Evolutionary conservation across 2,329 filamentous ascomycete genomes (phyloP).

Genomic region (Drechmeria coniospora): DNA sequence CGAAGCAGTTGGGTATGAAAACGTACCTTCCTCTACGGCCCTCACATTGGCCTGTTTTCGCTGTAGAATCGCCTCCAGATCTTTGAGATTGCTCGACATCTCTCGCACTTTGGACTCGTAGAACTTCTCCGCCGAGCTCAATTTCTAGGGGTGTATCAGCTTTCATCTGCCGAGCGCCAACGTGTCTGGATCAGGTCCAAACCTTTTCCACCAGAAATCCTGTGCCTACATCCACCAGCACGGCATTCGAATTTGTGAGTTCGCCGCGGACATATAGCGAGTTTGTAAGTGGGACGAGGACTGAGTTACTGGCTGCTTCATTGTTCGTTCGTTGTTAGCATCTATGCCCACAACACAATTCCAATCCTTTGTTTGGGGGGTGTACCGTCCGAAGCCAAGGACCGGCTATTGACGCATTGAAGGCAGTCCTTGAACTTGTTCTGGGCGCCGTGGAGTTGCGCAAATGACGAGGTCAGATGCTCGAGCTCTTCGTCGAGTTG

Average conservation of each 20-base stretch:
- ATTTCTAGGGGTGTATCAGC: constrained; percentile 22
- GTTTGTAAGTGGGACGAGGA: constrained; percentile 88
- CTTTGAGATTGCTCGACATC: constrained; percentile 35
- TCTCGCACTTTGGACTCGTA: constrained; percentile 42
- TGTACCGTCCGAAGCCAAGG: constrained; percentile 17
- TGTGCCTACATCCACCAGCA: constrained; percentile 85
- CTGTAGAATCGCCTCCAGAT: constrained; percentile 41
- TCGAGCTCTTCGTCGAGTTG: constrained; percentile 93
- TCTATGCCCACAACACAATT: too few species aligned
- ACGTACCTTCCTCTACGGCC: constrained; percentile 71
- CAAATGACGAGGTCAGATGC: constrained; percentile 80
- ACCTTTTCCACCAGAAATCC: constrained; percentile 94
- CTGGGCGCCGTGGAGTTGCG: constrained; percentile 79
- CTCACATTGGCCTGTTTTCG: constrained; percentile 72
- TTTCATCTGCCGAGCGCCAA: neutral
- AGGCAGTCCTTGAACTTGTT: constrained; percentile 86
- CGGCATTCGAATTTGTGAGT: constrained; percentile 56
- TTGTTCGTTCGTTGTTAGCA: too few species aligned
- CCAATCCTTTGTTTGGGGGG: too few species aligned
- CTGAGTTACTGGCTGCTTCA: constrained; percentile 27
- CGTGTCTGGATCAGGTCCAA: neutral
- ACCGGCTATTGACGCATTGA: constrained; percentile 46
- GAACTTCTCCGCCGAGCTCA: constrained; percentile 37
- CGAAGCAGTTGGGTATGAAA: neutral
- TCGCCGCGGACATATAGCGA: constrained; percentile 86